phyloP scores from a whole-genome alignment of 306 rosid genomes.

The Pyrus betulifolia region DNA sequence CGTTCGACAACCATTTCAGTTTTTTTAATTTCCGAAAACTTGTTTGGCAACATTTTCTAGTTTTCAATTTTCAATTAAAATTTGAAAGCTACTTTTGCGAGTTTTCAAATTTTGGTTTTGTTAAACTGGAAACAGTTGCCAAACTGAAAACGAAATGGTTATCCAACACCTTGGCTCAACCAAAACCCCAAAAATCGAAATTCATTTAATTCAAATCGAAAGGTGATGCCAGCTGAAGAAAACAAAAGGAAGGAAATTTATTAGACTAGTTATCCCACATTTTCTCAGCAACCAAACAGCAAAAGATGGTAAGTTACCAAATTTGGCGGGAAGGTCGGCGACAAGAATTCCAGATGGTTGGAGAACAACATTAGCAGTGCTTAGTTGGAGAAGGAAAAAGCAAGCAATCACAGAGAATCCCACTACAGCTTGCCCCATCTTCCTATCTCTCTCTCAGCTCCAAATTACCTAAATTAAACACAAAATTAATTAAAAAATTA shows the following conservation, averaged over 20 bases:
- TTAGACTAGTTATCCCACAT: neutral
- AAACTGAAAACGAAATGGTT: neutral
- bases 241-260: neutral
- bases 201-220: neutral
- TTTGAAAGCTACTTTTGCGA: too few species aligned
- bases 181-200: neutral
- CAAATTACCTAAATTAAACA: slow-evolving; percentile 6
- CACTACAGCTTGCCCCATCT: slow-evolving; percentile 14
- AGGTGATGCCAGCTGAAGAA: neutral
- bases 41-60: too few species aligned
- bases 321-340: slow-evolving; percentile 36
- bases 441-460: slow-evolving; percentile 3
- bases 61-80: too few species aligned
- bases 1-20: neutral
- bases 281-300: slow-evolving; percentile 19
- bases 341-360: slow-evolving; percentile 12
- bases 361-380: slow-evolving; percentile 22
- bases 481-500: neutral
- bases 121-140: too few species aligned
- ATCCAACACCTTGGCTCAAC: neutral
- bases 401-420: slow-evolving; percentile 4
- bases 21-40: too few species aligned
- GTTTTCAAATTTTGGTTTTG: too few species aligned
- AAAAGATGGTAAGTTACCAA: slow-evolving; percentile 13
- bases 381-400: neutral